phyloP scores from a whole-genome alignment of 2,329 filamentous ascomycete species.

The Paraphoma sp. region DNA sequence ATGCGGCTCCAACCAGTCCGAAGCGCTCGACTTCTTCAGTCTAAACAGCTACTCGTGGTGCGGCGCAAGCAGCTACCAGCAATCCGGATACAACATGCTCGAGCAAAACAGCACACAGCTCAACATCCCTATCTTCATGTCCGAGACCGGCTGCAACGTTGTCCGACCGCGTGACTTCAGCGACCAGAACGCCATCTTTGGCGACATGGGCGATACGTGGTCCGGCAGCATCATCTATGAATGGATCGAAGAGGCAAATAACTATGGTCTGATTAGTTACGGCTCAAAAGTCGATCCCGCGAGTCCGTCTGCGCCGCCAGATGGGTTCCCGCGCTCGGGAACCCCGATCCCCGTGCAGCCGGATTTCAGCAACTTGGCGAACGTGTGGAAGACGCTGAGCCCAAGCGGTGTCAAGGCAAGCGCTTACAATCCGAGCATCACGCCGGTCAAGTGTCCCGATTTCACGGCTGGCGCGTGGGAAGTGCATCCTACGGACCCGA shows the following conservation, averaged over 20 bases:
- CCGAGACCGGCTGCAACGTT: conserved; percentile 83
- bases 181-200: conserved; percentile 80
- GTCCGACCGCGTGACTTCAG: conserved; percentile 67
- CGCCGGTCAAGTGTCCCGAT: conserved; percentile 72
- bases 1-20: conserved; percentile 71
- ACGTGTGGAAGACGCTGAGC: conserved; percentile 74
- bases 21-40: conserved; percentile 82
- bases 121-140: conserved; percentile 71
- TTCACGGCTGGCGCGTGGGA: conserved; percentile 75
- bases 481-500: conserved; percentile 70
- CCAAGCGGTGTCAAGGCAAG: conserved; percentile 72
- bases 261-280: conserved; percentile 83
- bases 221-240: conserved; percentile 87
- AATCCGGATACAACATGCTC: conserved; percentile 73
- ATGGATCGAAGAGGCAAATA: conserved; percentile 84
- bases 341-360: conserved; percentile 75
- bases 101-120: conserved; percentile 70
- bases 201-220: conserved; percentile 74
- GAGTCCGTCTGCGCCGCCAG: conserved; percentile 57
- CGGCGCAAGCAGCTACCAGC: conserved; percentile 58
- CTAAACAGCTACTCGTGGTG: conserved; percentile 80
- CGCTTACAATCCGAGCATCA: conserved; percentile 68
- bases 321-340: conserved; percentile 73
- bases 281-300: conserved; percentile 64
- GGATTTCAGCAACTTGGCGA: conserved; percentile 79